A percentile compares a stretch with the other conserved stretches of the same genome.
Conservation (phyloP, 805 yeast species). For the Metschnikowia cerradonensis region DNA sequence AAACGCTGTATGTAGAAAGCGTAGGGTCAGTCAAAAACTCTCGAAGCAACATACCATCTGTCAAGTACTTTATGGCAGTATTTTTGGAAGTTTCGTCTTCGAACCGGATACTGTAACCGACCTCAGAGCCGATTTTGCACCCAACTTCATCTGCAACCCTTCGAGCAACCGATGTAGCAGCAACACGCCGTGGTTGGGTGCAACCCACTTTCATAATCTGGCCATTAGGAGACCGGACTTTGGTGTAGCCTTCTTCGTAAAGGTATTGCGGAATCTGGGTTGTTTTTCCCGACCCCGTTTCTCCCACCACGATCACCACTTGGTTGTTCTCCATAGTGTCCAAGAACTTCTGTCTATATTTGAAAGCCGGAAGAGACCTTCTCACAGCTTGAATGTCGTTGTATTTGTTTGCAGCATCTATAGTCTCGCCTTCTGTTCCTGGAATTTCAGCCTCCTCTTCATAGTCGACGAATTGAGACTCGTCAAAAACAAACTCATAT, state of each 20-base stretch:
- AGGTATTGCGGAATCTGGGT: slow-evolving; percentile 89
- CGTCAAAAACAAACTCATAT: slow-evolving; percentile 76
- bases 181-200: slow-evolving; percentile 94
- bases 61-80: slow-evolving; percentile 82
- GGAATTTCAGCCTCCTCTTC: slow-evolving; percentile 36
- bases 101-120: slow-evolving; percentile 86
- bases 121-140: slow-evolving; percentile 74
- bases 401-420: slow-evolving; percentile 3
- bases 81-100: slow-evolving; percentile 67
- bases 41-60: slow-evolving; percentile 91
- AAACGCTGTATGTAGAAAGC: slow-evolving; percentile 63
- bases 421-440: slow-evolving; percentile 24
- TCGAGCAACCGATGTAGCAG: slow-evolving; percentile 86
- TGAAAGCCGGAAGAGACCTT: slow-evolving; percentile 70
- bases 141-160: slow-evolving; percentile 91
- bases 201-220: slow-evolving; percentile 59
- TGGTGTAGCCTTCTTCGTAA: slow-evolving; percentile 75
- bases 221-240: slow-evolving; percentile 27
- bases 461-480: slow-evolving; percentile 56
- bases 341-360: slow-evolving; percentile 56
- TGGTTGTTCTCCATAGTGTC: slow-evolving; percentile 59
- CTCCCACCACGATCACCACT: slow-evolving; percentile 73
- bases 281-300: slow-evolving; percentile 92
- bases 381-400: slow-evolving; percentile 47
- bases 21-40: slow-evolving; percentile 80